Evolutionary conservation across 129 eudicot species (phyloP).

Genomic region (Flaveria ramosissima): DNA sequence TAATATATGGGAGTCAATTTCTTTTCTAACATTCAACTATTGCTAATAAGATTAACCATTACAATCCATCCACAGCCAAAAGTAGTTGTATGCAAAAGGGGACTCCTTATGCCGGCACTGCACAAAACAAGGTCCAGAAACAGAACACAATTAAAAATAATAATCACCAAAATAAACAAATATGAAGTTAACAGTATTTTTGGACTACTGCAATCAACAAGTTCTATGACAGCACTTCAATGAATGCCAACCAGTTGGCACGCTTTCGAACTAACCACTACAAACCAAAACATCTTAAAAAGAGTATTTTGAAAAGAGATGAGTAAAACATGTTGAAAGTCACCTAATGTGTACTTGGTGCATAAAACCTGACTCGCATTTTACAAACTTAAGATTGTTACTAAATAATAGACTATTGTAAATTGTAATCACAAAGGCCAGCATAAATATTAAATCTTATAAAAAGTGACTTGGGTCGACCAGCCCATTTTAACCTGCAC

Average conservation of each 20-base stretch:
- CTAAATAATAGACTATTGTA: not conserved
- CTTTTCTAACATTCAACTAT: not conserved
- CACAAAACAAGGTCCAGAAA: conserved; percentile 24
- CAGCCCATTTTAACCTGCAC: not conserved
- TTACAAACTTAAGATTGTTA: not conserved
- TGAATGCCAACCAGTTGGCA: too few species aligned
- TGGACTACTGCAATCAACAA: not conserved
- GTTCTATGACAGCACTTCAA: not conserved
- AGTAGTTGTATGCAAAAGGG: not conserved
- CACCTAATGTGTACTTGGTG: not conserved
- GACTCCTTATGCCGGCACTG: conserved; percentile 45
- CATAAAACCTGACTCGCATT: not conserved
- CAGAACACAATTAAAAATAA: not conserved
- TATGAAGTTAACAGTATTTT: not conserved
- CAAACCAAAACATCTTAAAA: too few species aligned
- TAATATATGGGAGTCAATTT: not conserved
- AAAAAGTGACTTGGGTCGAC: not conserved
- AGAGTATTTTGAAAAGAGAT: too few species aligned
- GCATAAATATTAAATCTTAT: not conserved
- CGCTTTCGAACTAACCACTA: too few species aligned
- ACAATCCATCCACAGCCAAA: not conserved
- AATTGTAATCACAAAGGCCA: not conserved
- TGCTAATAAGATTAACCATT: not conserved
- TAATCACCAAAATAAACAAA: not conserved
- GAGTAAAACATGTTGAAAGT: not conserved